Percentiles rank a stretch among this genome's conserved stretches.
These are phyloP conservation scores for Penicillium sp. DNA, from an alignment of 2,329 filamentous ascomycete species.

Conservation along the genomic window DNA sequence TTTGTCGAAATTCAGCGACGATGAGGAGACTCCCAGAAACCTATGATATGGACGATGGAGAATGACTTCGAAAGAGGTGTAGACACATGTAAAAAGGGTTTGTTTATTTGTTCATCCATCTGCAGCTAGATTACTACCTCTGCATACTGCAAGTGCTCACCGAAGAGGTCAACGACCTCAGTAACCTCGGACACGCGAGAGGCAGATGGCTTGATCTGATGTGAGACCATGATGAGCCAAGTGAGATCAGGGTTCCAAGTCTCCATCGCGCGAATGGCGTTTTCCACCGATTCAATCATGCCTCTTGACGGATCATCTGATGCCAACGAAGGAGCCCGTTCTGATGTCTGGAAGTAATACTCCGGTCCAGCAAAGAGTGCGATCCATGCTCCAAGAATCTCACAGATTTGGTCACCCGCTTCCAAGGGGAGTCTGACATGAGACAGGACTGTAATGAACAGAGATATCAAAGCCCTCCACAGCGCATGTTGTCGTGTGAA, in stretches of 20 bases:
- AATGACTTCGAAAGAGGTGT: too few relatives aligned
- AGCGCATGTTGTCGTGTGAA: slow-evolving; percentile 45
- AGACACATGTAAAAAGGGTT: background rate
- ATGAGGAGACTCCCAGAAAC: too few relatives aligned
- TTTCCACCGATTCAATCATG: slow-evolving; percentile 28
- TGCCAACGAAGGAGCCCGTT: background rate
- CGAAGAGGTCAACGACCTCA: slow-evolving; percentile 34
- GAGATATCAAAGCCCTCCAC: slow-evolving; percentile 40
- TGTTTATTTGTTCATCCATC: background rate
- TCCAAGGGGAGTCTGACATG: slow-evolving; percentile 44
- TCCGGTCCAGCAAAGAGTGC: slow-evolving; percentile 36
- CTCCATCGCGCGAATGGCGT: slow-evolving; percentile 43
- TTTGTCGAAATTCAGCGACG: too few relatives aligned
- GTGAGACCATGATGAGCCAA: slow-evolving; percentile 43
- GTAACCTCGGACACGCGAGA: background rate
- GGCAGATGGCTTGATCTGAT: slow-evolving; percentile 7
- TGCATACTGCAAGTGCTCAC: slow-evolving; percentile 18
- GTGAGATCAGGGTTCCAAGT: slow-evolving; percentile 46
- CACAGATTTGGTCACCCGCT: slow-evolving; percentile 45
- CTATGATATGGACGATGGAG: too few relatives aligned
- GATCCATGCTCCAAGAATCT: slow-evolving; percentile 42
- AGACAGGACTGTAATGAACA: slow-evolving; percentile 44
- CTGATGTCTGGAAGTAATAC: slow-evolving; percentile 33
- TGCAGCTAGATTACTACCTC: background rate
- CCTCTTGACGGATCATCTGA: slow-evolving; percentile 4